A percentile compares a stretch with the other conserved stretches of the same genome.
Conservation (phyloP, 2,329 filamentous ascomycete species). For the Parastagonospora avenae region DNA sequence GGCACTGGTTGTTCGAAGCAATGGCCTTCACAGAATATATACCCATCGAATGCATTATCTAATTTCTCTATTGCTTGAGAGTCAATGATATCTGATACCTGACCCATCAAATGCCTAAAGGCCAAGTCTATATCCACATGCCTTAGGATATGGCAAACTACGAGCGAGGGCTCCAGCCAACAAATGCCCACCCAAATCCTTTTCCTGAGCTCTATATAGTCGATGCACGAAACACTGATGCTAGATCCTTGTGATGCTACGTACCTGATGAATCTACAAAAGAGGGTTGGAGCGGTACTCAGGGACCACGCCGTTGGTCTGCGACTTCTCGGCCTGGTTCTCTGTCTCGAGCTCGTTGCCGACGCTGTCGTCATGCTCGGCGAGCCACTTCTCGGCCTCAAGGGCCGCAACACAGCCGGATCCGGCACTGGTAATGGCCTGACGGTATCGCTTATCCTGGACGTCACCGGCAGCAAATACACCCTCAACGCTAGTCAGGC, state of each 20-base stretch:
- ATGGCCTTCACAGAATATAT: not conserved
- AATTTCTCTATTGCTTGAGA: not conserved
- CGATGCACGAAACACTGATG: constrained; percentile 16
- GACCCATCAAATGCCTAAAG: not conserved
- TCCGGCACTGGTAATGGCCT: constrained; percentile 95
- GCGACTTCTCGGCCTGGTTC: constrained; percentile 56
- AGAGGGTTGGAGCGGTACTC: constrained; percentile 70
- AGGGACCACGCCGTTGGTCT: constrained; percentile 60
- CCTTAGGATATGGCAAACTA: constrained; percentile 11
- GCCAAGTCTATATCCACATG: constrained; percentile 29
- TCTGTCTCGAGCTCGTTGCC: constrained; percentile 54
- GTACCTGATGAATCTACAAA: constrained; percentile 49
- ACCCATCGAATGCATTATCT: not conserved
- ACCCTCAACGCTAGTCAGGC: constrained; percentile 84
- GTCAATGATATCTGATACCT: not conserved
- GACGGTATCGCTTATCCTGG: constrained; percentile 97
- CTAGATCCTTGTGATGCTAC: constrained; percentile 14
- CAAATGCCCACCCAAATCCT: constrained; percentile 2
- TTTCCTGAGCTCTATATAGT: constrained; percentile 19
- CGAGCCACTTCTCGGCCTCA: constrained; percentile 91
- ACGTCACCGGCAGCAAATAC: constrained; percentile 98
- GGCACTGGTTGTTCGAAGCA: no score
- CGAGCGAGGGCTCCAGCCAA: constrained; percentile 23
- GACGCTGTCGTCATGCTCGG: constrained; percentile 70
- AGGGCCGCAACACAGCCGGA: constrained; percentile 95